These are phyloP conservation scores for Gyromitra esculenta DNA, from an alignment of 2,329 filamentous ascomycete species.

Conservation along the genomic window DNA sequence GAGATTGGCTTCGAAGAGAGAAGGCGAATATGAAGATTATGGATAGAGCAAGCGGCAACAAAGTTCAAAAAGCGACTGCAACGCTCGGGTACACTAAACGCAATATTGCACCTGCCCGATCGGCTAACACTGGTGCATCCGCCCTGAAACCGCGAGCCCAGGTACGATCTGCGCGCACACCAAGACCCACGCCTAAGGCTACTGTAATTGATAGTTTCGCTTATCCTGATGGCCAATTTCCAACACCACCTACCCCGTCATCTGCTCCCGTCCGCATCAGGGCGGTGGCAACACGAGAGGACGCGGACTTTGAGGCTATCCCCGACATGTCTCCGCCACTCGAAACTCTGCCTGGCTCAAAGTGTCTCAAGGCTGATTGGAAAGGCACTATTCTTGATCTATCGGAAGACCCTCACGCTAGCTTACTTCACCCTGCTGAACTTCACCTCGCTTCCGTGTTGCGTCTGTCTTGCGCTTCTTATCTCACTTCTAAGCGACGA, in stretches of 20 bases:
- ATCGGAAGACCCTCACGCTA: constrained; percentile 73
- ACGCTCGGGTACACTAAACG: constrained; percentile 39
- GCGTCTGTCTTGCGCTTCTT: constrained; percentile 84
- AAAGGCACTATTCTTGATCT: constrained; percentile 83
- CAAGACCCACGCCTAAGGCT: constrained; percentile 47
- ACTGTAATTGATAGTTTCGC: constrained; percentile 49
- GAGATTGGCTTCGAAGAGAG: constrained; percentile 53
- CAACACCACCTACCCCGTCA: constrained; percentile 60
- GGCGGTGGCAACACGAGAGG: constrained; percentile 76
- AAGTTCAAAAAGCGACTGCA: constrained; percentile 43
- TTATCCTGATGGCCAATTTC: constrained; percentile 56
- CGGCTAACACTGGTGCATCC: constrained; percentile 43
- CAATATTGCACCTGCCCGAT: constrained; percentile 48
- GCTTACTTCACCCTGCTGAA: constrained; percentile 81
- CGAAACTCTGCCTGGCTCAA: constrained; percentile 71
- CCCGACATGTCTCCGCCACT: constrained; percentile 77
- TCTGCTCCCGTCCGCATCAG: constrained; percentile 59
- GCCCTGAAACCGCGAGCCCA: constrained; percentile 39
- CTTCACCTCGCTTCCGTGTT: constrained; percentile 78
- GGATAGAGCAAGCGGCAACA: constrained; percentile 49
- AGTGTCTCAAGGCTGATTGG: constrained; percentile 85
- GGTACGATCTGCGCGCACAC: constrained; percentile 44
- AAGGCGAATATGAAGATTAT: constrained; percentile 52
- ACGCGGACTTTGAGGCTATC: constrained; percentile 79
- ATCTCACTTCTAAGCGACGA: constrained; percentile 89